Evolutionary conservation across 2,329 filamentous ascomycete species (phyloP), one percentile per base, ranked within the genome.

Genomic region (Cytospora schulzeri): DNA sequence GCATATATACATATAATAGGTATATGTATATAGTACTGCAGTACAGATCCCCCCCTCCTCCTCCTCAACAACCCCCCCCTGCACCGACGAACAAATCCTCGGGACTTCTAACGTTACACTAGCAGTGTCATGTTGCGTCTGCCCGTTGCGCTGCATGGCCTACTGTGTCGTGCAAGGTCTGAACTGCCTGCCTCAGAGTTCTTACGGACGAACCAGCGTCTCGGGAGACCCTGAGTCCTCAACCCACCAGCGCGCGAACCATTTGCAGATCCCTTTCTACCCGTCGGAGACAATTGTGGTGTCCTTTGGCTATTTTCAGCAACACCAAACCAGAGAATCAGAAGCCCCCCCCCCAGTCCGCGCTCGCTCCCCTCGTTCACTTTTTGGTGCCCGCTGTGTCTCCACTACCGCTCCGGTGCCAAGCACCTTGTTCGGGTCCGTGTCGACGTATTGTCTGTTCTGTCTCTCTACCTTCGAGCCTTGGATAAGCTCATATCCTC

Each of bases 391-490:
- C 52, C 59, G 59, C 48, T 31, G 51, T 24, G 59, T 62, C 54
- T 56, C 59, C 59, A 62, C 59, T 38, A 62, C 52, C 59, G 59
- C 59, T 56, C 59, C 59, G 59, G 59, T 50, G 31, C 59, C 59
- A 62, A 53, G 59, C n/a, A 28, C 41, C 1, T 5, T 22, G 19
- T 22, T 19, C 7, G 19, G 19, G 19, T n/a, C 35, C 31, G 31
- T 33, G 31, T 33, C 31, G 31, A 17, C n/a, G n/a, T n/a, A n/a
- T 45, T 19, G 5, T 22, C 24, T 2, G 12, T 9, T n/a, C 12
- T 17, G 3, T 24, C n/a, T 24, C 8, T 22, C 14, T 24, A 12
- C 45, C 45, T 48, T 4, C 45, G 24, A 11, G n/a, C 11, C 11
- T 48, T 7, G 8, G n/a, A 24, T 48, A 6, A 48, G n/a, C 12